Evolutionary conservation across 202 grass and related monocot species (phyloP), one percentile per base, ranked within the genome.

Genomic region (Eragrostis tef): DNA sequence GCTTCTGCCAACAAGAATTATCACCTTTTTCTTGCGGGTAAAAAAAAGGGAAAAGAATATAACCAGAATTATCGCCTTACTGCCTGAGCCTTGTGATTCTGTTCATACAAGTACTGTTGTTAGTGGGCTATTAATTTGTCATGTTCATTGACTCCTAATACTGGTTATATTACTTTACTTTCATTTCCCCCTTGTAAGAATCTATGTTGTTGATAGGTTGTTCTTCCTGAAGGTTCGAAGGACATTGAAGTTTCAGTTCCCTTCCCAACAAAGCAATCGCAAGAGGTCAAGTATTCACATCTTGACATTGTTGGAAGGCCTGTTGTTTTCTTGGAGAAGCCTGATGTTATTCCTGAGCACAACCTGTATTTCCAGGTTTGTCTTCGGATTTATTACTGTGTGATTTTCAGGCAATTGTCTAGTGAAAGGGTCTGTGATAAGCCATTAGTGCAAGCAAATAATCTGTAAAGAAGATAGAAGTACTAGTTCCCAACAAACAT

Each of bases 231-330:
- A 96, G 96, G 96, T 59, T 99, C 96, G 72, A 92, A 96, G 67
- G 96, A 84, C 77, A 93, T 96, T 75, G 78, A 89, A 72, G 91
- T 90, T 84, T 89, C 81, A 62, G 84, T 76, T 80, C 91, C 92
- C 78, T 99, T 96, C 87, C 89, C 93, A 71, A 81, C 57, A 57
- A 90, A 90, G 39, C 93, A 96, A 85, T 83, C 74, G 9, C 64
- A 96, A 80, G 96, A 93, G 91, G 96, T 96, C 58, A 99, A 99
- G 73, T 93, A 91, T 92, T 95, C 96, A 69, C 93, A 99, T 49
- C 93, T 99, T 78, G 96, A 99, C 64, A 93, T 90, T 87, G 71
- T 86, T 48, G 96, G 96, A 83, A 93, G 96, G 36, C 93, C 93
- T 70, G 96, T 99, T 68, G 64, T 92, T n/a, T 83, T 93, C 83